These are phyloP conservation scores for Linum lewisii DNA, from an alignment of 345 rosid species.

Conservation along the genomic window DNA sequence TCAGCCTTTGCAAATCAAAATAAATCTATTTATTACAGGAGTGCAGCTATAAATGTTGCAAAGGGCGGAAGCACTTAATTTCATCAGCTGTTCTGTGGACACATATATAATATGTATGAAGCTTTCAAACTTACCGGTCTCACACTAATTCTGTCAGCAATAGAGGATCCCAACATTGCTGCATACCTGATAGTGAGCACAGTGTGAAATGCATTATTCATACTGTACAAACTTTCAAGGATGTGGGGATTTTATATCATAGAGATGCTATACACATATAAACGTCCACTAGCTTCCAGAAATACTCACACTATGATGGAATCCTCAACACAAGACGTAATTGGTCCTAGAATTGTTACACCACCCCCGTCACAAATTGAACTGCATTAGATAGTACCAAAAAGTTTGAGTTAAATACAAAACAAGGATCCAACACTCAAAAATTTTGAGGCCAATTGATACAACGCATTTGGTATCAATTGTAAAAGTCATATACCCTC, in stretches of 20 bases:
- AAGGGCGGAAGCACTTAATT: neutral
- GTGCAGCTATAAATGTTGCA: neutral
- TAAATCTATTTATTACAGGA: neutral
- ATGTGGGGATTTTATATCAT: neutral
- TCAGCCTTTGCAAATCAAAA: neutral
- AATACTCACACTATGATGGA: slow-evolving; percentile 61
- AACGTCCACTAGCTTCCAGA: neutral
- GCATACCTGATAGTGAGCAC: slow-evolving; percentile 51
- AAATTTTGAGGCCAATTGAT: neutral
- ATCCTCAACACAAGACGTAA: slow-evolving; percentile 79
- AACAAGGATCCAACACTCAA: neutral
- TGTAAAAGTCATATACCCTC: slow-evolving; percentile 40
- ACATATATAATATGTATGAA: neutral
- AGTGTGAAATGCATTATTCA: neutral
- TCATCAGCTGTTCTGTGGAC: neutral
- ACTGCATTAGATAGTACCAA: slow-evolving; percentile 27
- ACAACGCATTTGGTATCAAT: neutral
- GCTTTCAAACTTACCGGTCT: slow-evolving; percentile 41
- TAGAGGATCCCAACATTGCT: slow-evolving; percentile 68
- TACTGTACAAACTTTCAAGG: neutral
- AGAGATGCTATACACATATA: neutral
- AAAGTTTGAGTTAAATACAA: neutral
- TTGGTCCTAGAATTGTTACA: slow-evolving; percentile 76
- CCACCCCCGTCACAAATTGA: slow-evolving; percentile 61
- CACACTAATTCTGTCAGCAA: slow-evolving; percentile 37